phyloP scores from a whole-genome alignment of 257 asterid species.

The Rauvolfia tetraphylla region DNA sequence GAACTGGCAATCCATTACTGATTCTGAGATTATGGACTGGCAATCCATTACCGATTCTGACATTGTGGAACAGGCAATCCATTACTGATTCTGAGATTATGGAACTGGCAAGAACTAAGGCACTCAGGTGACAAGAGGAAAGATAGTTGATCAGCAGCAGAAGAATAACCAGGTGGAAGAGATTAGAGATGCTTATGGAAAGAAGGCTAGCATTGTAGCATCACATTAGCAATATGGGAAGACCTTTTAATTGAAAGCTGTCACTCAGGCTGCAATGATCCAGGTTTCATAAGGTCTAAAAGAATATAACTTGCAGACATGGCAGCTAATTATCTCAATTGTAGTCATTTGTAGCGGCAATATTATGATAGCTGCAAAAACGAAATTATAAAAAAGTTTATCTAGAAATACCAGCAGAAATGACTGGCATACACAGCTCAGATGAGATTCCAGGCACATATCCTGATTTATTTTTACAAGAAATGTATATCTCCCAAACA shows the following conservation, averaged over 20 bases:
- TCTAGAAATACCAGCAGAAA: not conserved
- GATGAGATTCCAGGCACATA: not conserved
- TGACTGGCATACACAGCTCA: not conserved
- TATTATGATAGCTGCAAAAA: no score
- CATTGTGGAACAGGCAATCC: not conserved
- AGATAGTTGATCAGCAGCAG: not conserved
- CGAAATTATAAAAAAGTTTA: not conserved
- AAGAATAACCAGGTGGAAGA: not conserved
- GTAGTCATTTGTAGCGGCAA: not conserved
- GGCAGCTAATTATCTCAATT: not conserved
- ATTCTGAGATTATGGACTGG: not conserved
- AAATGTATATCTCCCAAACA: not conserved
- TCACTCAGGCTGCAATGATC: not conserved
- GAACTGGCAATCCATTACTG: no score
- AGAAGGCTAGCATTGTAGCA: not conserved
- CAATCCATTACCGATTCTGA: not conserved
- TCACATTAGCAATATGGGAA: not conserved
- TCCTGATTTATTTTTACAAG: not conserved
- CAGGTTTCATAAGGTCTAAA: not conserved
- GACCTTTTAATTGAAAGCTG: not conserved
- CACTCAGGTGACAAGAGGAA: not conserved
- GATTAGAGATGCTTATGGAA: not conserved
- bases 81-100: not conserved
- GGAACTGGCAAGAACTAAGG: not conserved
- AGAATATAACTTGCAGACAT: not conserved